Percentiles rank a stretch among this genome's conserved stretches.
phyloP scores from a whole-genome alignment of 2,329 filamentous ascomycete genomes.

The Diaporthe sp. region DNA sequence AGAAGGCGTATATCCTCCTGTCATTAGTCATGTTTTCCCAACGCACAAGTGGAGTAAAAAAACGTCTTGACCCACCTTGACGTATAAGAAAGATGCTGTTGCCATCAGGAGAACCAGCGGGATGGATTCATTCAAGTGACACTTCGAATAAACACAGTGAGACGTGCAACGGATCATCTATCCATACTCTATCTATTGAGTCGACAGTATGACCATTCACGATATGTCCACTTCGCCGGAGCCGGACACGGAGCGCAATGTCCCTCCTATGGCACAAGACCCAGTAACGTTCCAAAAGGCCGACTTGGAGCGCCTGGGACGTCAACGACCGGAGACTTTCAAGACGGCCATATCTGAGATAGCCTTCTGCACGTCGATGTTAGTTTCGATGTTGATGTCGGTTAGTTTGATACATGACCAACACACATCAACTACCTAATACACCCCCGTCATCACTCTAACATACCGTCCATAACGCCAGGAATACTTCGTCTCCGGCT shows the following conservation, averaged over 20 bases:
- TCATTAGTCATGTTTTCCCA: not conserved
- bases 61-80: constrained; percentile 4
- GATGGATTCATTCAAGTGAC: not conserved
- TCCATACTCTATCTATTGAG: not conserved
- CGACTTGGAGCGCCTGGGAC: constrained; percentile 68
- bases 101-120: not conserved
- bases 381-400: constrained; percentile 70
- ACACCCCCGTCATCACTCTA: not conserved
- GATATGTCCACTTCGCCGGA: not conserved
- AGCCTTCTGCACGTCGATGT: constrained; percentile 71
- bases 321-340: constrained; percentile 69
- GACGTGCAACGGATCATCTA: not conserved
- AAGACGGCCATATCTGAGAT: constrained; percentile 63
- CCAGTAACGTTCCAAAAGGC: constrained; percentile 44
- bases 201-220: constrained; percentile 14
- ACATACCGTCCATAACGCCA: constrained; percentile 45
- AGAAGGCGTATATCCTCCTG: not conserved
- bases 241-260: not conserved
- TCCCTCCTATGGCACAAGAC: constrained; percentile 18
- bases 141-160: not conserved
- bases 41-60: not conserved
- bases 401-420: constrained; percentile 47
- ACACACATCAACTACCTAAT: too few relatives aligned
- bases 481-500: constrained; percentile 85
- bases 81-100: constrained; percentile 24